These are phyloP conservation scores for Hydnomerulius pinastri DNA, from an alignment of 768 basidiomycete genomes.

Conservation along the genomic window DNA sequence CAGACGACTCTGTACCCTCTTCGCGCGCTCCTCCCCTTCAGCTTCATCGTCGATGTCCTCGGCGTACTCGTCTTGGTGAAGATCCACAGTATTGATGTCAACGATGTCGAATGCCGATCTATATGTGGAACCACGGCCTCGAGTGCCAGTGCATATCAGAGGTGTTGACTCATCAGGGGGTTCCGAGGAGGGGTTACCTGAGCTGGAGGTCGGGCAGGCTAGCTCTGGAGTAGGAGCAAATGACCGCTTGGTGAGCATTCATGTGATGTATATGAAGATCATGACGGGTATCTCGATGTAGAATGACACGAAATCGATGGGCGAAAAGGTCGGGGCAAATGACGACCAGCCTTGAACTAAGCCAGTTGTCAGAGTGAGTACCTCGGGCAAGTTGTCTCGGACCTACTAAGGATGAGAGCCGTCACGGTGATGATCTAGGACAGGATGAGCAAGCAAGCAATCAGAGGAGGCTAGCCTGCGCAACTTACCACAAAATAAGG, in stretches of 20 bases:
- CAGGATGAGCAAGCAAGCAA: neutral
- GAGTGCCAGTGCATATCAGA: slow-evolving; percentile 16
- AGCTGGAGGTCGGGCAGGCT: neutral
- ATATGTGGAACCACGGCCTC: slow-evolving; percentile 1
- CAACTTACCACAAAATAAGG: slow-evolving; percentile 72
- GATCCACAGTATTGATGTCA: slow-evolving; percentile 59
- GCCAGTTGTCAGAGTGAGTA: slow-evolving; percentile 4
- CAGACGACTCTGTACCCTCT: slow-evolving; percentile 41
- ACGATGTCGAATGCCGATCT: slow-evolving; percentile 52
- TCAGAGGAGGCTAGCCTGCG: neutral
- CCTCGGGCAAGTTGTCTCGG: neutral
- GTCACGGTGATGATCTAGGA: slow-evolving; percentile 52
- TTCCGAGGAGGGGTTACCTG: slow-evolving; percentile 3
- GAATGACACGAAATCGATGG: slow-evolving; percentile 71
- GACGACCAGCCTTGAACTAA: slow-evolving; percentile 91
- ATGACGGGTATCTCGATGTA: slow-evolving; percentile 82
- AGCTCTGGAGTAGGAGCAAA: neutral
- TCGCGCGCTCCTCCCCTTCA: slow-evolving; percentile 43
- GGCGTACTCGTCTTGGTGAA: slow-evolving; percentile 58
- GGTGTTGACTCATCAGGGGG: slow-evolving; percentile 14
- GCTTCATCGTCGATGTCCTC: slow-evolving; percentile 44
- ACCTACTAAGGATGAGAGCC: slow-evolving; percentile 63
- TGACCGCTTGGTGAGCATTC: slow-evolving; percentile 45
- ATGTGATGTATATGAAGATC: slow-evolving; percentile 61
- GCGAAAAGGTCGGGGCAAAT: slow-evolving; percentile 61